Percentiles rank a stretch among this genome's conserved stretches.
These are phyloP conservation scores for Macrolepiota albuminosa DNA, from an alignment of 768 basidiomycete genomes.

Conservation along the genomic window DNA sequence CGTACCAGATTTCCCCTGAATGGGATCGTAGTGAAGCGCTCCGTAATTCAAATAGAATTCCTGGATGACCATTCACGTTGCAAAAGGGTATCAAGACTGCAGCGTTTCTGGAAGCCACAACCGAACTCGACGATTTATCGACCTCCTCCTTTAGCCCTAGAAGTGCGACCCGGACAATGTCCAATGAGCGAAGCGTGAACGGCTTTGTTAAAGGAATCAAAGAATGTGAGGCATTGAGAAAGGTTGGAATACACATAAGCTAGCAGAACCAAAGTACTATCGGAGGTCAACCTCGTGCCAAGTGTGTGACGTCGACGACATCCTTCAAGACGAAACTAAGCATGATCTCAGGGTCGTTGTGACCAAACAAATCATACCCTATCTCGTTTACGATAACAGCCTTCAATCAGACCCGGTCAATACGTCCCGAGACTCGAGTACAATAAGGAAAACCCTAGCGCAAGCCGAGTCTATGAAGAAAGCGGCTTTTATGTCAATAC, in stretches of 20 bases:
- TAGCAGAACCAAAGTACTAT: background rate
- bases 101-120: slow-evolving; percentile 35
- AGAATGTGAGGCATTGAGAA: slow-evolving; percentile 17
- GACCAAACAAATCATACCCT: background rate
- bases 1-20: slow-evolving; percentile 79
- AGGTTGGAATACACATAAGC: background rate
- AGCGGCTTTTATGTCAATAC: background rate
- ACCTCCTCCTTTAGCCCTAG: slow-evolving; percentile 8
- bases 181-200: slow-evolving; percentile 32
- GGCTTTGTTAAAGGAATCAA: slow-evolving; percentile 30
- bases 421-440: background rate
- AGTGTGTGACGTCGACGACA: background rate
- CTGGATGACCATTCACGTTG: slow-evolving; percentile 62
- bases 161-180: slow-evolving; percentile 22
- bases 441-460: background rate
- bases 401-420: background rate
- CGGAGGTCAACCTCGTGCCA: background rate
- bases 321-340: background rate
- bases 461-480: background rate
- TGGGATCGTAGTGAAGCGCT: slow-evolving; percentile 60
- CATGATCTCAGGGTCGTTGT: background rate
- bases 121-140: background rate
- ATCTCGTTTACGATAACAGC: background rate
- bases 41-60: slow-evolving; percentile 69
- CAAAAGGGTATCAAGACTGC: slow-evolving; percentile 76